These are phyloP conservation scores for Trichoderma hamatum DNA, from an alignment of 2,329 filamentous ascomycete genomes.

Conservation along the genomic window DNA sequence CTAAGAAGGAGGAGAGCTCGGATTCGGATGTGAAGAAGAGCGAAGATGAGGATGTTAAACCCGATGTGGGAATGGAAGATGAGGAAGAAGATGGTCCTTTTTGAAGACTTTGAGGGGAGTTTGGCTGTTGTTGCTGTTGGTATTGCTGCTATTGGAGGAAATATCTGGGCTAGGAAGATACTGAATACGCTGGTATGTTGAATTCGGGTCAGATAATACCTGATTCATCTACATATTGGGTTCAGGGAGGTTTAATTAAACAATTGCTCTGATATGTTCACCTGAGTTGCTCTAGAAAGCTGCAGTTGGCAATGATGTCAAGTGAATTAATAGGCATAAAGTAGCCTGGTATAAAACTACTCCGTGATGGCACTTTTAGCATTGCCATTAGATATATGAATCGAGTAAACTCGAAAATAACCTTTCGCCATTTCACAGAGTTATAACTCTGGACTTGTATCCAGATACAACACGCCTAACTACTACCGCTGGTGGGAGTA, in stretches of 20 bases:
- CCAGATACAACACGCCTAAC: background rate
- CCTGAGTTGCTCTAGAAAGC: background rate
- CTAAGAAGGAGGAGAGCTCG: constrained; percentile 34
- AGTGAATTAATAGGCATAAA: background rate
- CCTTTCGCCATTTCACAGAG: background rate
- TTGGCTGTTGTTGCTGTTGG: background rate
- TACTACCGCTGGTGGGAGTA: background rate
- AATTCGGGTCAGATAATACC: background rate
- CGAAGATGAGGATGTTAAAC: constrained; percentile 26
- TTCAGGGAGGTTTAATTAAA: background rate
- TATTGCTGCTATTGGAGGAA: background rate
- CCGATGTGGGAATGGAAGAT: constrained; percentile 28
- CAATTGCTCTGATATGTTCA: background rate
- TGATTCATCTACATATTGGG: background rate
- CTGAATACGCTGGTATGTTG: background rate
- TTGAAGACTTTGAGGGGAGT: background rate
- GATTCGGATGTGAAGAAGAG: constrained; percentile 25
- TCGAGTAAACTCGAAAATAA: background rate
- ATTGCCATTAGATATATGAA: background rate
- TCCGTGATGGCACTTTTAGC: background rate
- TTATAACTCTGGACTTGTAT: background rate
- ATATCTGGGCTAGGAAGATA: background rate
- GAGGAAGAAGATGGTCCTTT: constrained; percentile 22
- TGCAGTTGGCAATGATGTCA: fast-evolving
- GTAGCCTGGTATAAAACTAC: background rate